These are phyloP conservation scores for Raffaelea arxii DNA, from an alignment of 2,329 filamentous ascomycete species.

Conservation along the genomic window DNA sequence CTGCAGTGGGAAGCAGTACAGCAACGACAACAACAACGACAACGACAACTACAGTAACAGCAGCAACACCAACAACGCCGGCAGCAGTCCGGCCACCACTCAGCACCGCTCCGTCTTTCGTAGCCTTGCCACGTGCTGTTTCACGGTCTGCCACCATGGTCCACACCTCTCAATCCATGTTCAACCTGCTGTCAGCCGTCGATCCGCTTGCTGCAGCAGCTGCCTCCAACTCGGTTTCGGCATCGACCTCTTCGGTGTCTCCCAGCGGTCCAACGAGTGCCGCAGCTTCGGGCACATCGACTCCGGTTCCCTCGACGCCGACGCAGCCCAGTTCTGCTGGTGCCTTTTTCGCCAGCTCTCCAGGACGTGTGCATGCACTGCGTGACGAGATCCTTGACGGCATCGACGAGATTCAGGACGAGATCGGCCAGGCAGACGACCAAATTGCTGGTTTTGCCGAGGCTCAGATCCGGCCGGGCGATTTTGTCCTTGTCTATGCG, in stretches of 20 bases:
- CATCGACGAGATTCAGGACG: slow-evolving; percentile 92
- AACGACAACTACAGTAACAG: slow-evolving; percentile 26
- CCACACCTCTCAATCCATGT: slow-evolving; percentile 64
- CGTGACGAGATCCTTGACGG: slow-evolving; percentile 88
- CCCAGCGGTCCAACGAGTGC: slow-evolving; percentile 8
- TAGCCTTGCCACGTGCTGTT: background rate
- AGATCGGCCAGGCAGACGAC: slow-evolving; percentile 85
- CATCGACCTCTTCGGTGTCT: slow-evolving; percentile 17
- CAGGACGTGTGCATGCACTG: slow-evolving; percentile 55
- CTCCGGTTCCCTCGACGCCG: slow-evolving; percentile 30
- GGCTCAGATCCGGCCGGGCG: slow-evolving; percentile 86
- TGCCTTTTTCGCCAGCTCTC: slow-evolving; percentile 8
- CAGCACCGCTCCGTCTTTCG: background rate
- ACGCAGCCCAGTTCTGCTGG: slow-evolving; percentile 13
- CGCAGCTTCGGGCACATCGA: slow-evolving; percentile 34
- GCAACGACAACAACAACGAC: slow-evolving; percentile 43
- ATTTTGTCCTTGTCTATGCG: slow-evolving; percentile 83
- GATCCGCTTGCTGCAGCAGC: slow-evolving; percentile 21
- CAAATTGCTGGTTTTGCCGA: slow-evolving; percentile 84
- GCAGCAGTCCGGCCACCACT: slow-evolving; percentile 31
- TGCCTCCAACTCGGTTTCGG: too few relatives aligned
- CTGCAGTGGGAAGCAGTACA: too few relatives aligned
- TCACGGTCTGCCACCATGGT: slow-evolving; percentile 20
- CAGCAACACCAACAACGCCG: slow-evolving; percentile 43
- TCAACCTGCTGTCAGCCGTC: slow-evolving; percentile 69